Evolutionary conservation across 23 red algal species (phyloP), one percentile per base, ranked within the genome.

Genomic region (Agarophyton chilense): DNA sequence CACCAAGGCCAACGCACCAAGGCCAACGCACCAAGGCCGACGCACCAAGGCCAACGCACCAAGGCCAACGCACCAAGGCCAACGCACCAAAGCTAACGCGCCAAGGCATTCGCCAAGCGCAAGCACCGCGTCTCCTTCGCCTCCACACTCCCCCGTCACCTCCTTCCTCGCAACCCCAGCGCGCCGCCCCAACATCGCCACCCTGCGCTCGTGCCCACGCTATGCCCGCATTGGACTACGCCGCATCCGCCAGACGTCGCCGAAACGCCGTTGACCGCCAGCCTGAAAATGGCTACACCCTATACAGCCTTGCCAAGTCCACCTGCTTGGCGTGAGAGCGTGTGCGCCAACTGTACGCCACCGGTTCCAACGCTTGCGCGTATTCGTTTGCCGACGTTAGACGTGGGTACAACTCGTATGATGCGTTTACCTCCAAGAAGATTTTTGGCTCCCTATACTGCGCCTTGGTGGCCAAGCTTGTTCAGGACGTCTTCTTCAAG

Each of bases 301-400:
- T 96, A 21, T 88, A 82, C 72, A 82, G 86, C 21, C 72, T 98
- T 42, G 92, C 92, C 1, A 81, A 86, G 55, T 95, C 96, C 31
- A 94, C 96, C 39, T 83, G 92, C 19, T 52, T 94, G n/a, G 86
- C 86, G 22, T 98, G 96, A 92, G 89, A 87, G 52, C 89, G 85
- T n/a, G 96, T 95, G 33, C 88, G 77, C 12, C 89, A 80, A 24
- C 86, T 80, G 12, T 98, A 95, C 72, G 87, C 92, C 58, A 83
- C 81, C 17, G 96, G 95, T 73, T 81, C 77, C 31, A 73, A 83
- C 14, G 79, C 96, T 24, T 76, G 96, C 35, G 78, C 78, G 41
- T 93, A 86, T 26, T 86, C 87, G 29, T 79, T 98, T n/a, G 84
- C 77, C 47, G 92, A 95, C 40, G 92, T 98, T 25, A 65, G 86